Evolutionary conservation across 2,329 filamentous ascomycete species (phyloP), one percentile per base, ranked within the genome.

Genomic region (Clonostachys sp.): DNA sequence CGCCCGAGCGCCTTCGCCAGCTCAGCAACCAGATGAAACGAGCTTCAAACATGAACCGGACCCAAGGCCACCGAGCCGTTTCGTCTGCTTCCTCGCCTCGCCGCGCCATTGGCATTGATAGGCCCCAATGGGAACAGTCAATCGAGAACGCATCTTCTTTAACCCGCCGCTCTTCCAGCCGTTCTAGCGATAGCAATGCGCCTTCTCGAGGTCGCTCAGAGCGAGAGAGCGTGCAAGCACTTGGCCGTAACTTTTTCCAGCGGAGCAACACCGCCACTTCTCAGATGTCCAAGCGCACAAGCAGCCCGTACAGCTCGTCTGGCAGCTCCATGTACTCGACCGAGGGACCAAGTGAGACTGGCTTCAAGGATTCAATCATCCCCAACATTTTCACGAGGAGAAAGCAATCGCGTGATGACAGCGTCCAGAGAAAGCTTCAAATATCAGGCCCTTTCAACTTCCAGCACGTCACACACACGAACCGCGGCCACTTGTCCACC

Each of bases 401-500:
- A 46, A 76, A 73, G 54, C 55, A 56, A 12, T 61, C 62, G 30
- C 63, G 65, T 17, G 65, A 68, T 41, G 63, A 68, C 24, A 50
- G 56, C 43, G 45, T 54, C 45, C 54, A 61, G 46, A 75, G 63
- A 55, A 74, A 70, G 51, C 57, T 75, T 44, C 73, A 75, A 46
- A 86, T 86, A 46, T 86, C 82, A 1, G 75, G 70, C 1, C 82
- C 82, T 4, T 85, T 82, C 63, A 84, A 85, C 66, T 86, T 86
- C 51, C 81, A 84, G 57, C 82, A 86, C 61, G 71, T 86, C 34
- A 74, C 77, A 5, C 81, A 84, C 58, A 80, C 76, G 12, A 67
- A 72, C 12, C 74, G 73, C 42, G 74, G 81, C 33, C 67, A 74
- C 44, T 49, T 75, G 4, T 62, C 71, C 5, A 66, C 65, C 47